Evolutionary conservation across 1,139 yeast species (phyloP).

Genomic region (Nematodospora anomalae): DNA sequence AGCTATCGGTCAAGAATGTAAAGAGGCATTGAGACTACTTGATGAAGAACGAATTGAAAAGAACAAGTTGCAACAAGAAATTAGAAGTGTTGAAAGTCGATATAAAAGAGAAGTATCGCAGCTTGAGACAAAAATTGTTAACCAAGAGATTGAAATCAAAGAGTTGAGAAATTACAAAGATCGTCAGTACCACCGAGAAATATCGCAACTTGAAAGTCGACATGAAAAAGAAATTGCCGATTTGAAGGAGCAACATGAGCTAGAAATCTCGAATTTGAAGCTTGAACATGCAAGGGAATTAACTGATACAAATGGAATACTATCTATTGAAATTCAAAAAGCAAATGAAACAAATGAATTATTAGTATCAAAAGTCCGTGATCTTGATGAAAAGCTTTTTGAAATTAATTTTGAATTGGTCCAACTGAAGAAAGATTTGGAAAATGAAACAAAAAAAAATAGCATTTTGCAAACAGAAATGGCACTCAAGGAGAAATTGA

Average conservation of each 20-base stretch:
- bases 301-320: neutral
- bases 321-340: neutral
- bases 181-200: conserved; percentile 2
- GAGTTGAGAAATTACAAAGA: neutral
- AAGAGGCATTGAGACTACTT: conserved; percentile 1
- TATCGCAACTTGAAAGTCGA: neutral
- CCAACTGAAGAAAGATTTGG: conserved; percentile 10
- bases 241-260: conserved; percentile 6
- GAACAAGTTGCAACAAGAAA: conserved; percentile 4
- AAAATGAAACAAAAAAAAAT: conserved; percentile 6
- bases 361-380: conserved; percentile 1
- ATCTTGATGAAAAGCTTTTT: conserved; percentile 10
- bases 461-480: conserved; percentile 9
- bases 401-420: conserved; percentile 9
- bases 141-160: conserved; percentile 7
- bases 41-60: conserved; percentile 6
- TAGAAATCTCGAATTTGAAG: conserved; percentile 6
- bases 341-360: conserved; percentile 1
- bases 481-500: conserved; percentile 12
- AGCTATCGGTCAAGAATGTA: conserved; percentile 5
- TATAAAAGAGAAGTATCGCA: conserved; percentile 2
- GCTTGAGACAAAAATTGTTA: conserved; percentile 6
- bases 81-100: conserved; percentile 1
- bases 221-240: conserved; percentile 2
- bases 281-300: conserved; percentile 1